Conservation (phyloP, 345 rosid genomes). For the Erucastrum elatum region DNA sequence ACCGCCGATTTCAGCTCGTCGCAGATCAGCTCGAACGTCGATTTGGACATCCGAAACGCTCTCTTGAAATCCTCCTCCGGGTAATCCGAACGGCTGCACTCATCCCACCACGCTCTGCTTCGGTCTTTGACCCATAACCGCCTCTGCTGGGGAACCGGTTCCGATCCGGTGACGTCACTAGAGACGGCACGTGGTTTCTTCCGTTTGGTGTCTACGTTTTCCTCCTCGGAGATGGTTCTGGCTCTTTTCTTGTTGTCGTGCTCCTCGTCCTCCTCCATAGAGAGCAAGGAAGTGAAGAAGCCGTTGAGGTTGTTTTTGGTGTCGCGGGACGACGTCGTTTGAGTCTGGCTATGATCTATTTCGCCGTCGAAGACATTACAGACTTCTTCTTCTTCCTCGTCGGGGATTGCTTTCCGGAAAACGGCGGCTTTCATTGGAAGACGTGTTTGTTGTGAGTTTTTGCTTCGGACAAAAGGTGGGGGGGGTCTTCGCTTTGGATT, state of each 20-base stretch:
- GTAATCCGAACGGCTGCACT: constrained; percentile 65
- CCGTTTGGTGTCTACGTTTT: constrained; percentile 43
- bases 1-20: constrained; percentile 74
- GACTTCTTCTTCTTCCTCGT: constrained; percentile 30
- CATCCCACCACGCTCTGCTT: constrained; percentile 93
- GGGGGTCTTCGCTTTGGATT: neutral
- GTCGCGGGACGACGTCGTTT: constrained; percentile 14
- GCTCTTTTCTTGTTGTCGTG: constrained; percentile 51
- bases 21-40: constrained; percentile 74
- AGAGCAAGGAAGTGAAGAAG: constrained; percentile 50
- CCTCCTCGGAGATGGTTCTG: constrained; percentile 47
- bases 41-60: constrained; percentile 80
- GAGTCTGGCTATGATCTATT: constrained; percentile 7
- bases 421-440: constrained; percentile 37
- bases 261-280: constrained; percentile 51
- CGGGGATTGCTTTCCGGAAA: constrained; percentile 19
- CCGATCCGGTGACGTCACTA: constrained; percentile 42
- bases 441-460: neutral
- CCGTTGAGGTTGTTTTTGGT: constrained; percentile 48
- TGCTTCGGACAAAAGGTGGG: neutral
- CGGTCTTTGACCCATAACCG: constrained; percentile 93
- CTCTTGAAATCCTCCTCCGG: constrained; percentile 78
- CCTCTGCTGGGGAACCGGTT: constrained; percentile 53
- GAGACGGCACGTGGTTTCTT: constrained; percentile 53
- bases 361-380: constrained; percentile 34